Evolutionary conservation across 2,329 filamentous ascomycete species (phyloP), one percentile per base, ranked within the genome.

Genomic region (Stachybotrys chlorohalonatus): DNA sequence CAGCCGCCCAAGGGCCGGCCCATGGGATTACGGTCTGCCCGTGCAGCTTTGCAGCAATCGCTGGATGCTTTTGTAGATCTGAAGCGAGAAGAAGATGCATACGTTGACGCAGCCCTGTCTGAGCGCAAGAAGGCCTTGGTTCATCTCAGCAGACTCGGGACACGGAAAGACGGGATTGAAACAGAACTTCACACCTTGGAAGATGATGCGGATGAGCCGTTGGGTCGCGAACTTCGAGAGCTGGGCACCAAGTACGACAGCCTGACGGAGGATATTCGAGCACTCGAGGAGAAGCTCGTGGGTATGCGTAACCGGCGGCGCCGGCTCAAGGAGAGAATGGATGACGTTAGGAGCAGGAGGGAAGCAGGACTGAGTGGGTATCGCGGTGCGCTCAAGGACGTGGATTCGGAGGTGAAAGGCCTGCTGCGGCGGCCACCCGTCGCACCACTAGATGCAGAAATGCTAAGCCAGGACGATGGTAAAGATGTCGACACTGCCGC

Each of bases 331-430:
- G 76, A 77, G 3, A 77, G 82, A 62, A 81, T 89, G 49, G 75
- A 80, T 7, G 82, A 86, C 54, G 77, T 83, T 1, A 78, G 79
- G 58, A 90, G 85, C 60, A 77, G 78, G 53, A 75, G 85, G 45
- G 87, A 90, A 65, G 84, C 87, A 2, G 83, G 83, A n/a, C 67
- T 90, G 13, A 88, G 85, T 54, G 85, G 86, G 0, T 91, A 90
- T 66, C 81, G 78, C 17, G 81, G 84, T 1, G 85, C 86, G 5
- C 70, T 90, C 42, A 80, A 75, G 54, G 80, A 89, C 53, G 77
- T 89, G 6, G 85, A 91, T 57, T 73, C 72, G 13, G 81, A 87
- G 54, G 75, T 90, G 6, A 70, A 72, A 6, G 73, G 71, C 5
- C 79, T 91, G 56, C 72, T 91, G 60, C 74, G 70, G 9, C 75